Conservation (phyloP, 2,329 filamentous ascomycete genomes). For the Microcyclospora pomicola region DNA sequence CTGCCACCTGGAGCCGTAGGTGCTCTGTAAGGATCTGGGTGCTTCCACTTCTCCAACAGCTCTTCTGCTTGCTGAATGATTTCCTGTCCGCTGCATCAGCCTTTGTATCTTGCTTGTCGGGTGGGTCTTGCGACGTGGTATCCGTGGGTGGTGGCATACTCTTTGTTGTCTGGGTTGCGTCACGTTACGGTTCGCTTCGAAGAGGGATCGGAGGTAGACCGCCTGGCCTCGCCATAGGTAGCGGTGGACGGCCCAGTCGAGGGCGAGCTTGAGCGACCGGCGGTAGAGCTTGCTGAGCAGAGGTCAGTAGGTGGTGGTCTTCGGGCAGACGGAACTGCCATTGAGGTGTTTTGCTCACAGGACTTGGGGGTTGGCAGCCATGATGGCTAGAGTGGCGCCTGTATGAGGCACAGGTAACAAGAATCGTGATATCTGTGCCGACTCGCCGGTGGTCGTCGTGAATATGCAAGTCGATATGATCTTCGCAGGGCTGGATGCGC, state of each 20-base stretch:
- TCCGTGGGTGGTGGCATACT: conserved; percentile 37
- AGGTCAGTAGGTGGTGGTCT: not conserved
- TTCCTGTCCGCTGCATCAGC: conserved; percentile 39
- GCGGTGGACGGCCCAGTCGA: conserved; percentile 91
- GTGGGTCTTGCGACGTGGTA: not conserved
- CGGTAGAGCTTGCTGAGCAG: conserved; percentile 60
- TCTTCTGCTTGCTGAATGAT: conserved; percentile 80
- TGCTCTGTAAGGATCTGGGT: conserved; percentile 81
- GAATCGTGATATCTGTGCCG: not conserved
- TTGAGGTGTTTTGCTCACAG: conserved; percentile 14
- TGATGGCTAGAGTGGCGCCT: conserved; percentile 10
- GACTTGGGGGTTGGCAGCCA: conserved; percentile 27
- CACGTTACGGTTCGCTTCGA: conserved; percentile 82
- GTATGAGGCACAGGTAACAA: no score
- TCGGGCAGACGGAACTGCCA: not conserved
- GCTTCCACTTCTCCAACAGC: conserved; percentile 85
- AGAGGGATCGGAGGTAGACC: conserved; percentile 85
- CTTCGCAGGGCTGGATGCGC: no score
- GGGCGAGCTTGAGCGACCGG: conserved; percentile 78
- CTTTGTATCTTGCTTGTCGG: no score
- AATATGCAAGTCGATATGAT: no score
- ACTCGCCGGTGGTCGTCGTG: no score
- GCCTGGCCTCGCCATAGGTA: conserved; percentile 92
- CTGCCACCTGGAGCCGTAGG: conserved; percentile 92
- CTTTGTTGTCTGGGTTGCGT: conserved; percentile 74